These are phyloP conservation scores for Auricularia heimuer DNA, from an alignment of 768 basidiomycete species.

Conservation along the genomic window DNA sequence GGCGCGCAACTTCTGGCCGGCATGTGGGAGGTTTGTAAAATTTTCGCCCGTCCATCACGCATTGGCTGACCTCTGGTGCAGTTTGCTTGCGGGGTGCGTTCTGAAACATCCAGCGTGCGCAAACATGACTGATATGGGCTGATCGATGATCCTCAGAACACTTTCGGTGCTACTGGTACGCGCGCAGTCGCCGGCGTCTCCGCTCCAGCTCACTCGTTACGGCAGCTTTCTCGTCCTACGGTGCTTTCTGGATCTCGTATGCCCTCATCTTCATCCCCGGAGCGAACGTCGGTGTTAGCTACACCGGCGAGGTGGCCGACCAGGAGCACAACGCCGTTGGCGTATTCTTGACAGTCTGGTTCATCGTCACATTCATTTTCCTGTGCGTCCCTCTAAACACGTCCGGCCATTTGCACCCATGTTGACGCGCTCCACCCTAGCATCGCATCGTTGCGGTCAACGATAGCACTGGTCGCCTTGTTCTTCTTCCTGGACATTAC, in stretches of 20 bases:
- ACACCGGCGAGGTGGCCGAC: slow-evolving; percentile 17
- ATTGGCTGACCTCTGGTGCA: not conserved
- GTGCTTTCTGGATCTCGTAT: slow-evolving; percentile 84
- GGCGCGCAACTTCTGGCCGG: slow-evolving; percentile 80
- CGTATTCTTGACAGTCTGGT: slow-evolving; percentile 69
- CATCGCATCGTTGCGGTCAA: slow-evolving; percentile 41
- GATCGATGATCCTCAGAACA: not conserved
- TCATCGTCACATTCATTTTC: slow-evolving; percentile 58
- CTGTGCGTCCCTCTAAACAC: slow-evolving; percentile 33
- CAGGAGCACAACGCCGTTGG: slow-evolving; percentile 54
- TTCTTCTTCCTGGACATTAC: slow-evolving; percentile 47
- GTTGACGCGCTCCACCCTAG: slow-evolving; percentile 16
- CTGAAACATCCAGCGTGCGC: no score
- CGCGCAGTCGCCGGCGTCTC: no score
- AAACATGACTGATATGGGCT: no score
- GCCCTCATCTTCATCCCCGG: slow-evolving; percentile 63
- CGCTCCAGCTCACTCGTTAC: no score
- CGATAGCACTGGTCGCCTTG: slow-evolving; percentile 37
- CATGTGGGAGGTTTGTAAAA: slow-evolving; percentile 62
- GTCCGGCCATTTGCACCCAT: not conserved
- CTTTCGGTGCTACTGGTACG: not conserved
- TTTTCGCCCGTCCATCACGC: not conserved
- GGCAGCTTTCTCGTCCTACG: slow-evolving; percentile 70
- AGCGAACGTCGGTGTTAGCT: slow-evolving; percentile 51
- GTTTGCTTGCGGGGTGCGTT: not conserved